Conservation (phyloP, 768 basidiomycete species). For the Dioszegia hungarica region DNA sequence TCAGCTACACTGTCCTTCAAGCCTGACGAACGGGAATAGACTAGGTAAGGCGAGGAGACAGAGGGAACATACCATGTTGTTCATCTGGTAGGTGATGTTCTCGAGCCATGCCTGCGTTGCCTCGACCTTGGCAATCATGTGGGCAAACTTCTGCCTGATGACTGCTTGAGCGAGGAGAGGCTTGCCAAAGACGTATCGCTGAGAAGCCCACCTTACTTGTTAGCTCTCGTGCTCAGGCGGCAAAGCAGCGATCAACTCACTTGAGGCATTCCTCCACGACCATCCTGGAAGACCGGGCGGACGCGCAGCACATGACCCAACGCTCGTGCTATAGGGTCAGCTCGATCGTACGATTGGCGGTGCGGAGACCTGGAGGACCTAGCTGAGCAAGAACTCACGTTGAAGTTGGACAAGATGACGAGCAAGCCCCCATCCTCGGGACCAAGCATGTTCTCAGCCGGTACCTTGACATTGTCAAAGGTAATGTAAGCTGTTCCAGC, state of each 20-base stretch:
- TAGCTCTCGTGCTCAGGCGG: background rate
- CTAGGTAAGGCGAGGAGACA: background rate
- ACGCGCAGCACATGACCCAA: slow-evolving; percentile 81
- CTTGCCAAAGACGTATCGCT: slow-evolving; percentile 88
- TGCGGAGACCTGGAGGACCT: too few species aligned
- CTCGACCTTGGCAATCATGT: slow-evolving; percentile 81
- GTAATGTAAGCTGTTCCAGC: slow-evolving; percentile 80
- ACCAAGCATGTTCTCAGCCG: slow-evolving; percentile 80
- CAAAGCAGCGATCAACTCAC: slow-evolving; percentile 27
- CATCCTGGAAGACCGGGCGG: slow-evolving; percentile 66
- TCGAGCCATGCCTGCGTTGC: slow-evolving; percentile 81
- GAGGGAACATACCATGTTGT: slow-evolving; percentile 60
- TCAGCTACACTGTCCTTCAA: slow-evolving; percentile 6
- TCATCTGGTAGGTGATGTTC: slow-evolving; percentile 81
- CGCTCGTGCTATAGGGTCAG: slow-evolving; percentile 62
- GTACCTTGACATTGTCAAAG: slow-evolving; percentile 78
- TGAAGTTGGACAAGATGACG: slow-evolving; percentile 76
- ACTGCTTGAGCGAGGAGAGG: slow-evolving; percentile 72
- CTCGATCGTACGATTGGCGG: too few species aligned
- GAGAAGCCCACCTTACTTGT: slow-evolving; percentile 68
- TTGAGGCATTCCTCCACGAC: slow-evolving; percentile 82
- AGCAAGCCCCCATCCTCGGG: slow-evolving; percentile 73
- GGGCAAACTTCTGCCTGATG: slow-evolving; percentile 78
- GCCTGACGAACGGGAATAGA: background rate
- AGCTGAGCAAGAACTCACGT: too few species aligned